A percentile compares a stretch with the other conserved stretches of the same genome.
phyloP scores from a whole-genome alignment of 257 asterid species.

The Nicotiana obtusifolia region DNA sequence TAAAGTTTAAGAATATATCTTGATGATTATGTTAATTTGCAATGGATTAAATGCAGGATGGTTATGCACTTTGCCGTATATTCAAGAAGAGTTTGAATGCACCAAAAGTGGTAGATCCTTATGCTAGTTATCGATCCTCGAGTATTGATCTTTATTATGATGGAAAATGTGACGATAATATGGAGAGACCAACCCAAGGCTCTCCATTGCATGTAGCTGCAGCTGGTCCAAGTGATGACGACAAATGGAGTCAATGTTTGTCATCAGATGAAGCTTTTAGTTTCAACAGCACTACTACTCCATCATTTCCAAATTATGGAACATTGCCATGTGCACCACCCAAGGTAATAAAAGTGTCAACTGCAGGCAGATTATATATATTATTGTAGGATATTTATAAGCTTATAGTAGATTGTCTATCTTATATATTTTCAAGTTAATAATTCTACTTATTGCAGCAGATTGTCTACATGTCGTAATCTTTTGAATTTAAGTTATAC shows the following conservation, averaged over 20 bases:
- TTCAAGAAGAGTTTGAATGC: conserved; percentile 1
- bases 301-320: conserved; percentile 7
- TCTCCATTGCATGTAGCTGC: not conserved
- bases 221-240: not conserved
- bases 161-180: not conserved
- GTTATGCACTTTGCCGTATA: conserved; percentile 4
- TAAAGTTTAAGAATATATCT: too few species aligned
- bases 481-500: too few species aligned
- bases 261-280: conserved; percentile 17
- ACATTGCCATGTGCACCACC: conserved; percentile 2
- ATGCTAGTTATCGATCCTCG: too few species aligned
- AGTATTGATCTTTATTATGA: too few species aligned
- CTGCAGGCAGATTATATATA: too few species aligned
- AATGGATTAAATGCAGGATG: not conserved
- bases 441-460: too few species aligned
- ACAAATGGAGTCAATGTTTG: conserved; percentile 14
- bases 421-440: not conserved
- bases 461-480: too few species aligned
- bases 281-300: not conserved
- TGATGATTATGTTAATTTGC: not conserved
- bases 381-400: too few species aligned
- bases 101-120: not conserved
- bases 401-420: not conserved
- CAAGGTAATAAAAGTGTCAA: not conserved
- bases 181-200: not conserved